Percentiles rank a stretch among this genome's conserved stretches.
Evolutionary conservation across 441 rosid species (phyloP).

Genomic region (Bocquillonia castaneifolia): DNA sequence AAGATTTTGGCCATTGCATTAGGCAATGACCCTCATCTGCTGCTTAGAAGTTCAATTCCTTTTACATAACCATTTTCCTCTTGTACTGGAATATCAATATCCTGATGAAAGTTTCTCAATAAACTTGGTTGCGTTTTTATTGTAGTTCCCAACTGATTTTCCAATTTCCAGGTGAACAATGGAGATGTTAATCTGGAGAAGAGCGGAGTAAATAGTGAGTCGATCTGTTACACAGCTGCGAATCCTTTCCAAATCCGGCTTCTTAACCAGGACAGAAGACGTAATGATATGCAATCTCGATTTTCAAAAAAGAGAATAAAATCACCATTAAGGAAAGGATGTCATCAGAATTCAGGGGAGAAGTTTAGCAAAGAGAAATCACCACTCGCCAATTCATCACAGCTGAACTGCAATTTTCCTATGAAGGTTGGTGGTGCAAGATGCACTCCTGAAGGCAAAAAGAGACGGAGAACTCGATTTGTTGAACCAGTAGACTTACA

Average conservation of each 20-base stretch:
- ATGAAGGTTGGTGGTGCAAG: constrained; percentile 38
- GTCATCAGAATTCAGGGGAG: constrained; percentile 11
- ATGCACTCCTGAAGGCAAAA: constrained; percentile 67
- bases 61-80: neutral
- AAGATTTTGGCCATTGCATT: neutral
- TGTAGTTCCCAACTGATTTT: constrained; percentile 8
- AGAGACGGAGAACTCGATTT: constrained; percentile 52
- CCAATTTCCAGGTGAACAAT: constrained; percentile 64
- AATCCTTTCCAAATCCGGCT: constrained; percentile 65
- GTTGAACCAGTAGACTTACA: constrained; percentile 39
- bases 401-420: constrained; percentile 36
- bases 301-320: constrained; percentile 51
- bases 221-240: constrained; percentile 56
- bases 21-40: neutral
- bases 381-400: constrained; percentile 23
- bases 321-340: constrained; percentile 43
- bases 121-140: no score
- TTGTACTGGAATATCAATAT: neutral
- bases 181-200: constrained; percentile 67
- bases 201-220: constrained; percentile 28
- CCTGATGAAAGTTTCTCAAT: neutral
- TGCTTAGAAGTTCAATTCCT: neutral
- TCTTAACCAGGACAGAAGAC: constrained; percentile 31
- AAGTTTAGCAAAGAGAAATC: constrained; percentile 21
- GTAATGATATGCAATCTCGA: constrained; percentile 21